Evolutionary conservation across 768 basidiomycete genomes (phyloP), one percentile per base, ranked within the genome.

Genomic region (Coprinopsis sp.): DNA sequence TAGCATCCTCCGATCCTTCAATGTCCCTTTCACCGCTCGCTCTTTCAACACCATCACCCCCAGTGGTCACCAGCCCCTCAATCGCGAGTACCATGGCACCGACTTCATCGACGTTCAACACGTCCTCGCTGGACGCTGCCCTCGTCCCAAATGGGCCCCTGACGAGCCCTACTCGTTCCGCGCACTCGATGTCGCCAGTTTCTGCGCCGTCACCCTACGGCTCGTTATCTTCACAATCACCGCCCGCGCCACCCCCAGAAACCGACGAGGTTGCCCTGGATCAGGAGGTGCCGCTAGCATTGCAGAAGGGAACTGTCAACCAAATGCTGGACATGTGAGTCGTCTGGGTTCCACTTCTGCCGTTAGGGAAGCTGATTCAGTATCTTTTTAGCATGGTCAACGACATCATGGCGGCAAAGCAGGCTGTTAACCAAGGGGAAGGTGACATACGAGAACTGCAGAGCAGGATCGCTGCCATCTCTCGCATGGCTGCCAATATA

Each of bases 61-160:
- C 66, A 65, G 39, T 64, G 65, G 16, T 69, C 70, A 1, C 63
- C 70, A 23, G 63, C 63, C 38, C 58, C 33, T 19, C 47, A 16
- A 21, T 70, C 33, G 70, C 69, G 53, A 64, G 61, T 14, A 57
- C 66, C n/a, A 24, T 51, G 13, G 38, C 40, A 16, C 55, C 68
- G 14, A 61, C 74, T 27, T 60, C 70, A 19, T 74, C 69, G 53
- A 54, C 55, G 27, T 54, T 65, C 21, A 65, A 63, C 13, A 59
- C 69, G 14, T 73, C 73, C 0, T 73, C 77, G 22, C 63, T 75
- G 16, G 71, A 73, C 34, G 66, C 71, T 42, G 70, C 73, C 19
- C 65, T 76, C 40, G 72, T 72, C 52, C 68, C 66, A 22, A 55
- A 63, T 28, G 59, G 54, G 36, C 24, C 40, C 3, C 18, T 49